Evolutionary conservation across 2,329 filamentous ascomycete genomes (phyloP).

Genomic region (Onygenales sp.): DNA sequence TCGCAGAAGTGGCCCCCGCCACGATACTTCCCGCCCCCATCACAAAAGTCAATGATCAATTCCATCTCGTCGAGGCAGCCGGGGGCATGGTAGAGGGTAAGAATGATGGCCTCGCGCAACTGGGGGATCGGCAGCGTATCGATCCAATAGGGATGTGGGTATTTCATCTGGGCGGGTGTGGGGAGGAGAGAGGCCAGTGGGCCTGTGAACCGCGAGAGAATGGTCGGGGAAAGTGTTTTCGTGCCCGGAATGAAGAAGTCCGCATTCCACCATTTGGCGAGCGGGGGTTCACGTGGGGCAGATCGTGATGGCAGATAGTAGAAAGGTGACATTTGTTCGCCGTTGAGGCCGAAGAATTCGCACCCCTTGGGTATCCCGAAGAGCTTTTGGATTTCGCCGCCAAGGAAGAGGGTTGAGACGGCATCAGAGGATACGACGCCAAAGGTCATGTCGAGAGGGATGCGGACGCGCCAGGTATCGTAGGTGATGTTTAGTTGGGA

Average conservation of each 20-base stretch:
- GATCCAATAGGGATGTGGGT: slow-evolving; percentile 2
- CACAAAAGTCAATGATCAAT: neutral
- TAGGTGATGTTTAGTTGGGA: neutral
- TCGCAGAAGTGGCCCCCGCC: slow-evolving; percentile 1
- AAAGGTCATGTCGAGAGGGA: slow-evolving; percentile 1
- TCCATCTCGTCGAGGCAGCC: slow-evolving; percentile 1
- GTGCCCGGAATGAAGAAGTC: slow-evolving; percentile 1
- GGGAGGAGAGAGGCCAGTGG: neutral
- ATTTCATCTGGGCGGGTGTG: neutral
- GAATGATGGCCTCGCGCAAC: neutral
- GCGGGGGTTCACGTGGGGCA: neutral
- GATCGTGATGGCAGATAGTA: slow-evolving; percentile 3
- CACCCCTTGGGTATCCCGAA: slow-evolving; percentile 1
- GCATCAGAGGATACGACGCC: neutral
- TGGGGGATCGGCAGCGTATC: neutral
- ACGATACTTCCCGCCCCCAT: neutral
- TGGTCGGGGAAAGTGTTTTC: neutral
- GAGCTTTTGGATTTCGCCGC: neutral
- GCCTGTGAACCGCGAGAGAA: neutral
- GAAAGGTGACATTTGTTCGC: slow-evolving; percentile 4
- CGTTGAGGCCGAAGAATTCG: neutral
- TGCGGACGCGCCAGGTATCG: neutral
- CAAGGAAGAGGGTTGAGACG: neutral
- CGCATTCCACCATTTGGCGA: slow-evolving; percentile 2
- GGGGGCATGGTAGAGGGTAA: neutral